Evolutionary conservation across 257 asterid species (phyloP).

Genomic region (Plantago ovata): DNA sequence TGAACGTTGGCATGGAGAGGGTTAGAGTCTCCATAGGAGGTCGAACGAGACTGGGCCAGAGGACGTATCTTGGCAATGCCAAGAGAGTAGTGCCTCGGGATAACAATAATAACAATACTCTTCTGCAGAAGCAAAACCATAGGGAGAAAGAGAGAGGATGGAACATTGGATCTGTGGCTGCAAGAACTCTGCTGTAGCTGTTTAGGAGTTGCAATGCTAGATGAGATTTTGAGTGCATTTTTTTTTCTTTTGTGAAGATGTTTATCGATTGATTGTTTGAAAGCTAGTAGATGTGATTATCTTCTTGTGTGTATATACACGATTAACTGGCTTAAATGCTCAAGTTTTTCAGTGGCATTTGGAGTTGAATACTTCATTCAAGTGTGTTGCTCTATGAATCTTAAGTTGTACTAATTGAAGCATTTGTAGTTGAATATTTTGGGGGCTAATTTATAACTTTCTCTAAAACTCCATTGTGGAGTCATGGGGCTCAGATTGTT

Average conservation of each 20-base stretch:
- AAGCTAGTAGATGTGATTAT: slow-evolving; percentile 13
- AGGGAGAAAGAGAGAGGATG: slow-evolving; percentile 88
- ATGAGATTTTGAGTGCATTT: neutral
- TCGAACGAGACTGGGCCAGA: slow-evolving; percentile 63
- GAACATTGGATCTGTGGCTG: slow-evolving; percentile 56
- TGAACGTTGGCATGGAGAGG: slow-evolving; percentile 84
- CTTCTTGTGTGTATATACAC: slow-evolving; percentile 31
- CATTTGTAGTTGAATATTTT: no score
- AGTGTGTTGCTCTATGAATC: no score
- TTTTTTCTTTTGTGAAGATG: neutral
- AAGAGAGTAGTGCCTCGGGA: slow-evolving; percentile 58
- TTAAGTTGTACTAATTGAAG: no score
- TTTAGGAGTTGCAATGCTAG: slow-evolving; percentile 13
- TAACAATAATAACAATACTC: neutral
- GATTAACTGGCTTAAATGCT: slow-evolving; percentile 15
- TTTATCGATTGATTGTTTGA: slow-evolving; percentile 28
- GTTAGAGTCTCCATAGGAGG: slow-evolving; percentile 84
- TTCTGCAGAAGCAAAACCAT: slow-evolving; percentile 54
- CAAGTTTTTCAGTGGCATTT: neutral
- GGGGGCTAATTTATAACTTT: no score
- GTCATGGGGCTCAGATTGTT: no score
- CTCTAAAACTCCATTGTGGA: no score
- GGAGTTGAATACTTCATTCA: neutral
- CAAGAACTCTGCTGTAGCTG: slow-evolving; percentile 48
- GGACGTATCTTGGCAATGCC: slow-evolving; percentile 53